A percentile compares a stretch with the other conserved stretches of the same genome.
Evolutionary conservation across 306 rosid species (phyloP).

Genomic region (Corylus avellana): DNA sequence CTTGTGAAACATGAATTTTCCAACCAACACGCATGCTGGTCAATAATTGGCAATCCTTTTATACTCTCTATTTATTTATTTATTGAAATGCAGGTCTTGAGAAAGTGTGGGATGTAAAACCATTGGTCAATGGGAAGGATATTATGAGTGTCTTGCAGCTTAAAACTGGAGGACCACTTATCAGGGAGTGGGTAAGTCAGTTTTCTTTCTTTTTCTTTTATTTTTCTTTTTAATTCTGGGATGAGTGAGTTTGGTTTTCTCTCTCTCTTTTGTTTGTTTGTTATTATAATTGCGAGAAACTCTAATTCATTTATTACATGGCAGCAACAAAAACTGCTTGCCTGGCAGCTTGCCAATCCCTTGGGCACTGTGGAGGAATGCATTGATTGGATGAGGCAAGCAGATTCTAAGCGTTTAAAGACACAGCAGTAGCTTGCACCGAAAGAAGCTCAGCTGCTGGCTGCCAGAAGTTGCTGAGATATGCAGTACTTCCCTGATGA

Average conservation of each 20-base stretch:
- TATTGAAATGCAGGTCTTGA: constrained; percentile 60
- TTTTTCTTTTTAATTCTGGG: background rate
- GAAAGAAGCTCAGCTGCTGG: no score
- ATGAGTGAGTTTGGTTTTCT: background rate
- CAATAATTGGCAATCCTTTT: background rate
- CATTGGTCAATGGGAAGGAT: constrained; percentile 74
- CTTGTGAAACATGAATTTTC: constrained; percentile 1
- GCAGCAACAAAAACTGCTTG: constrained; percentile 76
- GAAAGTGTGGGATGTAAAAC: constrained; percentile 72
- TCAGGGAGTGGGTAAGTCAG: constrained; percentile 74
- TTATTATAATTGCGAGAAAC: background rate
- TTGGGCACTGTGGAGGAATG: constrained; percentile 69
- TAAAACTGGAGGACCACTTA: constrained; percentile 72
- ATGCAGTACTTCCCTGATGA: no score
- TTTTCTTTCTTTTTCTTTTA: background rate
- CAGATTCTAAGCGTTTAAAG: constrained; percentile 69
- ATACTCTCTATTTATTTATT: constrained; percentile 15
- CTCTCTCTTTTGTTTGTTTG: no score
- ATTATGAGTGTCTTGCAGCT: constrained; percentile 70
- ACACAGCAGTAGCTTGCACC: background rate
- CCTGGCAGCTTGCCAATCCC: constrained; percentile 89
- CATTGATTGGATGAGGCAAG: constrained; percentile 68
- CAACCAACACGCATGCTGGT: background rate
- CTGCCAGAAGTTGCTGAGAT: no score
- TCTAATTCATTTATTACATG: constrained; percentile 12